These are phyloP conservation scores for Helotiales sp. DNA, from an alignment of 2,329 filamentous ascomycete genomes.

Conservation along the genomic window DNA sequence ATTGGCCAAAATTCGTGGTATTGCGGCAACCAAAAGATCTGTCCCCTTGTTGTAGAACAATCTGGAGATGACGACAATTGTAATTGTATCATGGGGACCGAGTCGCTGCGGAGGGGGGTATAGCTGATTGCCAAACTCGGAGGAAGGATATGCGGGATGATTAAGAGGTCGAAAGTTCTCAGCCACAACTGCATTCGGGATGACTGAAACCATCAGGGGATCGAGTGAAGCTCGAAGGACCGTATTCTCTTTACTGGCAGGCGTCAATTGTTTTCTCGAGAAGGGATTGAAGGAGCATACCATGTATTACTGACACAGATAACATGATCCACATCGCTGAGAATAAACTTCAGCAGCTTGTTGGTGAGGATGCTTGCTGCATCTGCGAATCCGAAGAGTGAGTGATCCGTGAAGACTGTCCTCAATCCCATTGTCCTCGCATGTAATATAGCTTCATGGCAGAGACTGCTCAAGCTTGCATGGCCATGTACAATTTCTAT, in stretches of 20 bases:
- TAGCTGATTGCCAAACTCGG: constrained; percentile 36
- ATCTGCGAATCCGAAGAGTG: constrained; percentile 95
- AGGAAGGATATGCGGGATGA: constrained; percentile 44
- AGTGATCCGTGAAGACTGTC: constrained; percentile 97
- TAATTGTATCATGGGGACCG: constrained; percentile 83
- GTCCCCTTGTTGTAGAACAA: constrained; percentile 99
- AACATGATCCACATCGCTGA: constrained; percentile 97
- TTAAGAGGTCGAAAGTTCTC: constrained; percentile 85
- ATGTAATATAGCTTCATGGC: constrained; percentile 92
- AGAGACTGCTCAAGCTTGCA: constrained; percentile 87
- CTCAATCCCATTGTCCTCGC: constrained; percentile 93
- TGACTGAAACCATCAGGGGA: constrained; percentile 95
- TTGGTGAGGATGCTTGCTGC: constrained; percentile 95
- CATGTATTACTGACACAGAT: constrained; percentile 99
- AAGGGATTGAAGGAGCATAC: constrained; percentile 48
- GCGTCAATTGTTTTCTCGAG: constrained; percentile 23
- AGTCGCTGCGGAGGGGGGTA: constrained; percentile 62
- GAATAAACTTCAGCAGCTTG: constrained; percentile 91
- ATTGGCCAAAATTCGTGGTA: constrained; percentile 84
- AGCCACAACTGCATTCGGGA: constrained; percentile 95
- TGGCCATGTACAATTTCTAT: constrained; percentile 99
- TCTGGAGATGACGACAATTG: constrained; percentile 94
- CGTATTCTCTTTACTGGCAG: constrained; percentile 87
- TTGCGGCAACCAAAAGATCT: constrained; percentile 92
- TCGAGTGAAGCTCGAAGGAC: constrained; percentile 92